A percentile compares a stretch with the other conserved stretches of the same genome.
Evolutionary conservation across 176 grass and related monocot species (phyloP).

Genomic region (Oryza officinalis): DNA sequence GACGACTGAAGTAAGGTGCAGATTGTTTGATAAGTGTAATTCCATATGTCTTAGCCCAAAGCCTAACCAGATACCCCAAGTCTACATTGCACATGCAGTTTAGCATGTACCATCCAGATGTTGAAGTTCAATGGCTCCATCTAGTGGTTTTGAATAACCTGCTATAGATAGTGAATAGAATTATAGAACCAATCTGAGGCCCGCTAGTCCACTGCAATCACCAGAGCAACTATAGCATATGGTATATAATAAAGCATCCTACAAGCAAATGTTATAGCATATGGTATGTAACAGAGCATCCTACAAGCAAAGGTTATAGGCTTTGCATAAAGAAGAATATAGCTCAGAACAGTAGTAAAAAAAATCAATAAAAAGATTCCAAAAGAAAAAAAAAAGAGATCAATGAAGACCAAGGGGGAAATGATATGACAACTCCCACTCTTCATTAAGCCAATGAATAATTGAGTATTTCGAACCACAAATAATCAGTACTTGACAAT

Average conservation of each 20-base stretch:
- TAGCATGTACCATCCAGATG: not conserved
- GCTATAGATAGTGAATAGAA: not conserved
- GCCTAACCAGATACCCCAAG: not conserved
- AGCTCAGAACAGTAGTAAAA: not conserved
- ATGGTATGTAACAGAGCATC: not conserved
- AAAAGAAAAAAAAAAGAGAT: not conserved
- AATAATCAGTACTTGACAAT: not conserved
- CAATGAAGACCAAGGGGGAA: not conserved
- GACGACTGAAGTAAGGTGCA: not conserved
- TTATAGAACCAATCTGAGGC: not conserved
- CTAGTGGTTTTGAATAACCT: not conserved
- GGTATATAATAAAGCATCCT: not conserved
- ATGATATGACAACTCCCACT: not conserved
- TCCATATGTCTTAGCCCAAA: not conserved
- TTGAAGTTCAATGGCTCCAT: not conserved
- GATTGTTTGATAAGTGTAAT: not conserved
- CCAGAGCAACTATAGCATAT: not conserved
- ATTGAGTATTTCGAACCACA: not conserved
- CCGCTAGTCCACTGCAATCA: not conserved
- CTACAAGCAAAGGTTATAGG: not conserved
- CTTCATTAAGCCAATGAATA: slow-evolving; percentile 7
- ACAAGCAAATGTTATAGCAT: not conserved
- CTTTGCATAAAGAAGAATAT: not conserved
- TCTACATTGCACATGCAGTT: not conserved
- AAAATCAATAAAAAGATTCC: not conserved